These are phyloP conservation scores for Sugiyamaella novakii DNA, from an alignment of 1,139 yeast species.

Conservation along the genomic window DNA sequence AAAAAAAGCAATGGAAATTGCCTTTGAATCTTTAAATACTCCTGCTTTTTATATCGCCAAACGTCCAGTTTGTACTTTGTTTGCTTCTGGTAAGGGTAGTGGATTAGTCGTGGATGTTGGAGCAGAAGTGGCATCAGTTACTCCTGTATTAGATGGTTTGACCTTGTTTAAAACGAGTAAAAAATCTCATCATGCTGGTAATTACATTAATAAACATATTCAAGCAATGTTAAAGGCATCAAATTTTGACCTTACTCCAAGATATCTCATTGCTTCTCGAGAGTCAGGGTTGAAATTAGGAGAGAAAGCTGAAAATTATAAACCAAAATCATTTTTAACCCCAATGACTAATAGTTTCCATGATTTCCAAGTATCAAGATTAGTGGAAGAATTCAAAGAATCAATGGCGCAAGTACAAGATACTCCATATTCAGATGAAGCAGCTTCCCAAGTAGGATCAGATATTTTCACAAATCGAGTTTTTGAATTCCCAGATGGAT, in stretches of 20 bases:
- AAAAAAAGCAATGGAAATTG: conserved; percentile 68
- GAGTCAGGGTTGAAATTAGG: conserved; percentile 36
- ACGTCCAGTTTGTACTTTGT: conserved; percentile 85
- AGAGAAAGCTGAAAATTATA: conserved; percentile 44
- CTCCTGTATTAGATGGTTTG: conserved; percentile 94
- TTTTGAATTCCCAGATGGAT: conserved; percentile 83
- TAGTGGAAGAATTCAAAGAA: conserved; percentile 66
- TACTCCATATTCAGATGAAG: conserved; percentile 44
- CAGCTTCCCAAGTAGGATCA: conserved; percentile 21
- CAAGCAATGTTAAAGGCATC: conserved; percentile 31
- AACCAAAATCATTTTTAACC: conserved; percentile 37
- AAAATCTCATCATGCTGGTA: conserved; percentile 43
- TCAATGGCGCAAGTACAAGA: conserved; percentile 50
- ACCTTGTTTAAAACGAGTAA: conserved; percentile 58
- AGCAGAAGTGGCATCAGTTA: conserved; percentile 76
- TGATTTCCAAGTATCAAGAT: conserved; percentile 36
- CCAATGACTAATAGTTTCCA: conserved; percentile 35
- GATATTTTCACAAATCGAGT: conserved; percentile 44
- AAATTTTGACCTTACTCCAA: conserved; percentile 37
- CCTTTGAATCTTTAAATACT: conserved; percentile 71
- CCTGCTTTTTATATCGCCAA: conserved; percentile 89
- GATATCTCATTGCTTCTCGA: conserved; percentile 40
- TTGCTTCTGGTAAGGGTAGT: conserved; percentile 90
- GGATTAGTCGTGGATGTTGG: conserved; percentile 94
- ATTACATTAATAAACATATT: conserved; percentile 39